Evolutionary conservation across 1,284 basidiomycete genomes (phyloP), one percentile per base, ranked within the genome.

Genomic region (Uromyces viciae-fabae): DNA sequence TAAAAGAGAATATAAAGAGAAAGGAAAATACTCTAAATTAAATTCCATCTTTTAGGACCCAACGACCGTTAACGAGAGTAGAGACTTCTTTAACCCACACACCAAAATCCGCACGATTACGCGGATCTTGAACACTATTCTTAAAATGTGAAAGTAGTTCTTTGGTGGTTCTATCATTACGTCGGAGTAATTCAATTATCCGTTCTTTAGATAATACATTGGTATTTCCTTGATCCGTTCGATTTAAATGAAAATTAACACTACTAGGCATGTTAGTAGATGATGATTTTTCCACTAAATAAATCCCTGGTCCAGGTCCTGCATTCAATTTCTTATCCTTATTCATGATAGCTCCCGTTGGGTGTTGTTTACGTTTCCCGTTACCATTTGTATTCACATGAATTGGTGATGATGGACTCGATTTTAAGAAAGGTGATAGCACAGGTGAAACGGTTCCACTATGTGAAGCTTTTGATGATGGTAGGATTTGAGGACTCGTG

Each of bases 131-230:
- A 11, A 81, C 33, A 28, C 33, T 49, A 14, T 38, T 25, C 36
- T 81, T 81, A 36, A 81, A 81, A 60, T 81, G 78, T 9, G 60
- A 64, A 31, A 81, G 33, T 4, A 81, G 36, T 31, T 81, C 78
- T 33, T 81, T 81, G 33, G 60, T 81, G 7, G 71, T 64, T n/a
- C 73, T 17, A 8, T 56, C 7, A 11, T 56, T 49, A 17, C 38
- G 25, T 28, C 58, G 2, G 17, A 81, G 25, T 7, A 81, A 19
- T 19, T 49, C 56, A 31, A 68, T 49, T n/a, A 74, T 58, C 43
- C 74, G 66, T 42, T 81, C 43, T 62, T 73, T 58, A 25, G 58
- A 74, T 19, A 81, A 64, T 22, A 62, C 25, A 2, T 31, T 46
- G 14, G n/a, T n/a, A n/a, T 9, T 43, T 31, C 31, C 43, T 38